phyloP scores from a whole-genome alignment of 345 rosid genomes.

The Arabidopsis suecica region DNA sequence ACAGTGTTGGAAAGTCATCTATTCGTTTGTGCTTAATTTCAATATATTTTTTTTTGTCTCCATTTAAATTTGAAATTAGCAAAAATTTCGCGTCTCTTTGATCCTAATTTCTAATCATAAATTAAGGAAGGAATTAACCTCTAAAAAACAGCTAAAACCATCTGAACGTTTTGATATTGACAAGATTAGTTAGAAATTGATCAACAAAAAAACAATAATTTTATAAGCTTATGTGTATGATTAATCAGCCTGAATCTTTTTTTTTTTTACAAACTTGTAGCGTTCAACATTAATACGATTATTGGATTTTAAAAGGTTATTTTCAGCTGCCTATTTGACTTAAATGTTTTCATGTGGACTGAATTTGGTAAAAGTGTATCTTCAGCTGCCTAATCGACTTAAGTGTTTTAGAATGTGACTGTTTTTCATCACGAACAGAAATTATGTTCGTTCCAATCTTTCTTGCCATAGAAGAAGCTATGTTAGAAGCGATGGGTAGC shows the following conservation, averaged over 20 bases:
- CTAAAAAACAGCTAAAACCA: not conserved
- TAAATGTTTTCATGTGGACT: too few relatives aligned
- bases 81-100: not conserved
- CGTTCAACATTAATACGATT: too few relatives aligned
- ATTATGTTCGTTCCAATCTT: not conserved
- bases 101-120: not conserved
- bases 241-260: not conserved
- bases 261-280: too few relatives aligned
- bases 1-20: constrained; percentile 23
- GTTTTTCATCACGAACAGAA: too few relatives aligned
- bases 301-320: too few relatives aligned
- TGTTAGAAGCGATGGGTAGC: not conserved
- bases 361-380: too few relatives aligned
- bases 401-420: too few relatives aligned
- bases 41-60: not conserved
- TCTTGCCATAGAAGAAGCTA: not conserved
- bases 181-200: not conserved
- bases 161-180: not conserved
- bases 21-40: too few relatives aligned
- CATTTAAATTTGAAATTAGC: not conserved
- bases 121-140: not conserved
- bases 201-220: not conserved
- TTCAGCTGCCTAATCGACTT: too few relatives aligned
- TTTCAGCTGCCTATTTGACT: too few relatives aligned
- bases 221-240: not conserved